A percentile compares a stretch with the other conserved stretches of the same genome.
phyloP scores from a whole-genome alignment of 2,329 filamentous ascomycete species.

The Escovopsis sp. region DNA sequence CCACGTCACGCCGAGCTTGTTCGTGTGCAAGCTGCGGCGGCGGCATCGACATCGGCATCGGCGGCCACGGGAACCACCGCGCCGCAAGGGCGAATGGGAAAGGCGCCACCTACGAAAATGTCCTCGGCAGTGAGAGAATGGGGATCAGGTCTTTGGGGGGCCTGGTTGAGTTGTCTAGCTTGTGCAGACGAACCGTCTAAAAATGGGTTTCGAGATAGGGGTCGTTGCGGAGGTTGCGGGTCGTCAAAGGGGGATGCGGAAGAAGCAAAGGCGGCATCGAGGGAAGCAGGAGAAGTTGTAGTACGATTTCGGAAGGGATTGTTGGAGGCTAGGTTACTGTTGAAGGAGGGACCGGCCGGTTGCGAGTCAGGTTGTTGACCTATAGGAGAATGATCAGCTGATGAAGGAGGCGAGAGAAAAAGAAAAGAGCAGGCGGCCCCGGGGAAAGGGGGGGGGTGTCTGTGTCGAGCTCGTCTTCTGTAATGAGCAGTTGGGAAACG shows the following conservation, averaged over 20 bases:
- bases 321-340: constrained; percentile 52
- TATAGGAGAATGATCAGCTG: constrained; percentile 7
- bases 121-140: constrained; percentile 46
- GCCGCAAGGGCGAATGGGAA: no score
- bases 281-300: constrained; percentile 41
- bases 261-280: constrained; percentile 20
- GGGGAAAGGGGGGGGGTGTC: not conserved
- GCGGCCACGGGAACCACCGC: not conserved
- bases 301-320: constrained; percentile 63
- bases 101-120: constrained; percentile 52
- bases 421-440: no score
- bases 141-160: constrained; percentile 32
- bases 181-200: constrained; percentile 39
- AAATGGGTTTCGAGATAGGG: constrained; percentile 62
- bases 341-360: constrained; percentile 38
- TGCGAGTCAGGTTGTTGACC: constrained; percentile 8
- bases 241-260: constrained; percentile 46
- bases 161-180: constrained; percentile 30
- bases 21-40: no score
- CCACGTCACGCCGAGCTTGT: no score
- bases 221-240: constrained; percentile 34
- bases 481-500: constrained; percentile 11
- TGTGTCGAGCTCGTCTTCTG: not conserved
- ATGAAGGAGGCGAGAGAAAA: not conserved
- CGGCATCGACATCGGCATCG: not conserved